These are phyloP conservation scores for Aspergillus wentii DNA, from an alignment of 495 filamentous ascomycete species.

Conservation along the genomic window DNA sequence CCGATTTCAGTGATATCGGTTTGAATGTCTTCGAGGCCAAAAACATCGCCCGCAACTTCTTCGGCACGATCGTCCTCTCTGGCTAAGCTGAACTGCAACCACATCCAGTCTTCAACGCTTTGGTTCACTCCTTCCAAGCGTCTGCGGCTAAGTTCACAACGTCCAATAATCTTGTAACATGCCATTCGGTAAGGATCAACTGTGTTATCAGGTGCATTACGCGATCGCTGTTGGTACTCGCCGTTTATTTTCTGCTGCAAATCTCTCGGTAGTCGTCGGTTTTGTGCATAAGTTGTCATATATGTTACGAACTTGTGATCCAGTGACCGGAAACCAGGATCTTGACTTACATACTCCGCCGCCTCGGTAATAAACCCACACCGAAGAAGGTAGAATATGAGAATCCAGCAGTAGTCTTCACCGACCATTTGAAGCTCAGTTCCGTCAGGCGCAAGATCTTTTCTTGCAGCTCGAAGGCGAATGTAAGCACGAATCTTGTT, in stretches of 20 bases:
- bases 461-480: conserved; percentile 65
- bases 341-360: conserved; percentile 74
- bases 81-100: conserved; percentile 90
- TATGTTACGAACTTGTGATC: conserved; percentile 90
- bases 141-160: conserved; percentile 79
- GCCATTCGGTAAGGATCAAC: conserved; percentile 95
- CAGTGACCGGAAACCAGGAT: conserved; percentile 78
- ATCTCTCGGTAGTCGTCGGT: conserved; percentile 64
- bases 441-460: conserved; percentile 74
- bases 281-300: conserved; percentile 72
- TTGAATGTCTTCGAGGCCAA: conserved; percentile 82
- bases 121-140: conserved; percentile 75
- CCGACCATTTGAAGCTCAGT: conserved; percentile 65
- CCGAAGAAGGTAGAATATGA: conserved; percentile 89
- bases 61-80: conserved; percentile 78
- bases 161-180: conserved; percentile 95
- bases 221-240: conserved; percentile 79
- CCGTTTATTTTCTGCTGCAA: conserved; percentile 80
- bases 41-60: conserved; percentile 82
- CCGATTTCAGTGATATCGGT: conserved; percentile 83
- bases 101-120: conserved; percentile 91
- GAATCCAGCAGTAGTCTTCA: conserved; percentile 84
- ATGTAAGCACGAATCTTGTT: conserved; percentile 93
- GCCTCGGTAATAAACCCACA: conserved; percentile 81
- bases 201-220: conserved; percentile 78